A percentile compares a stretch with the other conserved stretches of the same genome.
Conservation (phyloP, 352 stramenopile genomes). For the Phytophthora tentaculata region DNA sequence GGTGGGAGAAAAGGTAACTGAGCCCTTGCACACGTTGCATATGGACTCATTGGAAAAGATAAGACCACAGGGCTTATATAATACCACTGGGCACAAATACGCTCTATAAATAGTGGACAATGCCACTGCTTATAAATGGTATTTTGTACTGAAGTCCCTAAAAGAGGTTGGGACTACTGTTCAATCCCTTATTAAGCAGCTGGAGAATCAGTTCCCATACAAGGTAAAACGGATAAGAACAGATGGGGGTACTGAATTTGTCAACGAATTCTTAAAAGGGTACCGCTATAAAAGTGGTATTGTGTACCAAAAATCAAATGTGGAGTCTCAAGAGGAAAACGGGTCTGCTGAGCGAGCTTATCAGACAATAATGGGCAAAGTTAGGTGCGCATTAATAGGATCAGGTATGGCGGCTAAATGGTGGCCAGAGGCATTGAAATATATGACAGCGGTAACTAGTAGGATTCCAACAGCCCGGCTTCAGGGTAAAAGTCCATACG, state of each 20-base stretch:
- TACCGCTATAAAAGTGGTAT: not conserved
- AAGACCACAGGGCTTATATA: conserved; percentile 2
- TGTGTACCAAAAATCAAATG: not conserved
- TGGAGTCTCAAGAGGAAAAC: conserved; percentile 7
- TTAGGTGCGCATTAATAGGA: not conserved
- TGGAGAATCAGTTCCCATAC: conserved; percentile 7
- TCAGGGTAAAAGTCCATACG: not conserved
- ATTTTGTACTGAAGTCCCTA: not conserved
- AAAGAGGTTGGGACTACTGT: not conserved
- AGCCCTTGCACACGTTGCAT: conserved; percentile 15
- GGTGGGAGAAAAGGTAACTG: conserved; percentile 2
- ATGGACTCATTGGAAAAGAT: conserved; percentile 12
- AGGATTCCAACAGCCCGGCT: not conserved
- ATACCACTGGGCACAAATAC: conserved; percentile 7
- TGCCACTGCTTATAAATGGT: conserved; percentile 16
- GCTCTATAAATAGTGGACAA: conserved; percentile 4
- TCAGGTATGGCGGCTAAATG: not conserved
- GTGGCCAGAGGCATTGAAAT: not conserved
- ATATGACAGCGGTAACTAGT: not conserved
- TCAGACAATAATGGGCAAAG: not conserved
- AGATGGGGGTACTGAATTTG: conserved; percentile 9
- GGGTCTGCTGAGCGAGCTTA: not conserved
- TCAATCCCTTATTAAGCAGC: conserved; percentile 1
- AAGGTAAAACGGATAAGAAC: conserved; percentile 12
- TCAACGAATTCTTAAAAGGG: not conserved